A percentile compares a stretch with the other conserved stretches of the same genome.
Conservation (phyloP, 1,284 basidiomycete species). For the Moesziomyces aphidis region DNA sequence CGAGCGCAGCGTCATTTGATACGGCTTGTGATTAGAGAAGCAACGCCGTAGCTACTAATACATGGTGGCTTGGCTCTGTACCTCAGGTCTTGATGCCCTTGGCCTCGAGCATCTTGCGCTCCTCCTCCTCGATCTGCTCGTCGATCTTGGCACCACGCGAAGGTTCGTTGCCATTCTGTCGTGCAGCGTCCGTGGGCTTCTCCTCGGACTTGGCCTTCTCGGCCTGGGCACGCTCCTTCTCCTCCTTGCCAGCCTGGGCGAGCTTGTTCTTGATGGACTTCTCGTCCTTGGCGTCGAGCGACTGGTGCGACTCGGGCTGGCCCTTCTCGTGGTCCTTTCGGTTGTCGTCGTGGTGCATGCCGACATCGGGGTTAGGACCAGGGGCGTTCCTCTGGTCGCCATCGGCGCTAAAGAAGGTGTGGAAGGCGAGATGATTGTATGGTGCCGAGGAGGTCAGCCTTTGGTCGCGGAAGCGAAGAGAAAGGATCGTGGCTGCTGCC, state of each 20-base stretch:
- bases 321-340: conserved; percentile 60
- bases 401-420: conserved; percentile 29
- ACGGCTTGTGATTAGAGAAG: neutral
- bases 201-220: conserved; percentile 44
- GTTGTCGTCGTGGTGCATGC: conserved; percentile 50
- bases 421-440: neutral
- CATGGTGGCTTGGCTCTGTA: neutral
- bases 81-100: conserved; percentile 55
- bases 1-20: no score
- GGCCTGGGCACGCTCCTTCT: conserved; percentile 44
- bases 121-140: conserved; percentile 72
- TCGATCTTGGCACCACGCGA: conserved; percentile 75
- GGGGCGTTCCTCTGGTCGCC: conserved; percentile 57
- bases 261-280: conserved; percentile 65
- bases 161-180: conserved; percentile 74
- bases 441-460: neutral
- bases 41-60: neutral
- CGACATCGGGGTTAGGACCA: conserved; percentile 49
- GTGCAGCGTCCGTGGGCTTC: conserved; percentile 49
- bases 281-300: conserved; percentile 58
- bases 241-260: conserved; percentile 60
- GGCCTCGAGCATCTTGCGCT: conserved; percentile 64
- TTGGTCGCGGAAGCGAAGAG: neutral
- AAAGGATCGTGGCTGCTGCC: neutral
- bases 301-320: conserved; percentile 56